Base-by-base conservation (phyloP, 1,139 yeast species). In the Suhomyces terraborum region DNA sequence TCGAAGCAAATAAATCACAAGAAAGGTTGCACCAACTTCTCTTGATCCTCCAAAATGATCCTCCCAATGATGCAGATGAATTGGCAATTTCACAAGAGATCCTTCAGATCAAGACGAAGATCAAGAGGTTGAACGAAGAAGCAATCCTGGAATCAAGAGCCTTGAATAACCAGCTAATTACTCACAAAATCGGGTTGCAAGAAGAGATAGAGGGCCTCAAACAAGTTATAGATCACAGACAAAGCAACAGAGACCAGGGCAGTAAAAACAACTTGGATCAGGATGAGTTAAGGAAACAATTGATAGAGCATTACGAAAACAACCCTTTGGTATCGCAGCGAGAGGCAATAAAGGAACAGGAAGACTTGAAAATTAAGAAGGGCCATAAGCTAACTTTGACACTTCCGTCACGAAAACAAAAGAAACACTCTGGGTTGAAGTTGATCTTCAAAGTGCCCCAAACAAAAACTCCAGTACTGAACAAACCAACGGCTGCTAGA, bases 321-420 rank as follows among this genome's bases (percentile, higher is more conserved):
- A 48, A 67, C 37, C 77, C 77, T 1, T 56, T 73, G 30, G 50
- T 51, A 1, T 70, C 76, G 2, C 77, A 69, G 43, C 52, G 52
- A 20, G 77, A 72, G 42, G 76, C 77, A 2, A 54, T 68, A 23
- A 52, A 61, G 32, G 73, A 67, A 42, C 67, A 62, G 41, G 50
- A 54, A 14, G 41, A 46, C 6, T 27, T 38, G 8, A 36, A 31
- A 10, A 27, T 18, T 12, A 38, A 24, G 28, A 45, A 36, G 34
- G 32, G 23, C n/a, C 36, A 17, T 9, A 30, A 29, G 27, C 10
- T 27, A 13, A 26, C 32, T 8, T 8, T 22, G 12, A 22, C 18
- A 5, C 8, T 8, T 10, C 12, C 23, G 3, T 19, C 30, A n/a
- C 31, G 31, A 17, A 38, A 31, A 18, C 38, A 34, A 20, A 30